Evolutionary conservation across 2,329 filamentous ascomycete species (phyloP), one percentile per base, ranked within the genome.

Genomic region (Neoscytalidium dimidiatum): DNA sequence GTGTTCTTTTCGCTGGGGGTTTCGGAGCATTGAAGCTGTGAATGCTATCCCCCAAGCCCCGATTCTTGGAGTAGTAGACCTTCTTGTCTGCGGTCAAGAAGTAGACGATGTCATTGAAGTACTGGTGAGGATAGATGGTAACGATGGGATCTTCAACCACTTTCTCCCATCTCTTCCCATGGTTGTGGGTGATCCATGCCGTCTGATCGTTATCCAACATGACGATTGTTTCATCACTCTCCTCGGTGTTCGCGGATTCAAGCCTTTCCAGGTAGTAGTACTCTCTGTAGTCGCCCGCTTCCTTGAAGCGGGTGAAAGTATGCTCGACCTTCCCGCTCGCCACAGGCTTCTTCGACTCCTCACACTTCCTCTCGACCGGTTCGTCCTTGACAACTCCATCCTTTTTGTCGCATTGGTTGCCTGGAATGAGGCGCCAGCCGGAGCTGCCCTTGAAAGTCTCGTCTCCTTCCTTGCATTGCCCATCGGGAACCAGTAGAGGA

Each of bases 361-460:
- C 85, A 79, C 95, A 99, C 66, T 90, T 86, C 67, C 88, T 86
- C 70, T 97, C 89, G 14, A 92, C 85, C 14, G 79, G 72, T 58
- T 83, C 74, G 57, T 83, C 82, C 61, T 78, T 78, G 35, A 77
- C 73, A 8, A 75, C 76, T 14, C 77, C 76, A 38, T 79, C 76
- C 51, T 77, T 74, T 31, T 64, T 60, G 11, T 64, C 63, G 71
- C 82, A 84, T n/a, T 80, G 76, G 65, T 84, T 81, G 7, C 82
- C 82, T 31, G 95, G 94, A 66, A 99, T 98, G 70, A 94, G 84
- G 66, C 94, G 89, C 86, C 92, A 99, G 28, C 95, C 95, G 31
- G 94, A 97, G 3, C 90, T 91, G 13, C 92, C 95, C 78, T 85
- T 88, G 79, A 93, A 99, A 1, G 83, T 92, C 66, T 90, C 90